These are phyloP conservation scores for Papiliotrema flavescens DNA, from an alignment of 1,284 basidiomycete genomes.

Conservation along the genomic window DNA sequence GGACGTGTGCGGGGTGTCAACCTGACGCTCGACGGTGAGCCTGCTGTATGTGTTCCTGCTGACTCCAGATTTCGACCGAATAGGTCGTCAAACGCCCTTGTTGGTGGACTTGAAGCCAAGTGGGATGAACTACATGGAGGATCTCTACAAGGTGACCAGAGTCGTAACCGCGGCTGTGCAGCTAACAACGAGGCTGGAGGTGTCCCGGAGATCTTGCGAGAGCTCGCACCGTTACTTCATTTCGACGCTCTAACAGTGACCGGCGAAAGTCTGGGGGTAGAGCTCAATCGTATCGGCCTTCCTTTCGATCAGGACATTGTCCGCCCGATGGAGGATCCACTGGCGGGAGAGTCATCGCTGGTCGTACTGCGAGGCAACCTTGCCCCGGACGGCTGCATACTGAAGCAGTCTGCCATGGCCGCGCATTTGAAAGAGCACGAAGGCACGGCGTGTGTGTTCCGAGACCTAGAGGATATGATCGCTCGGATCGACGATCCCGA, in stretches of 20 bases:
- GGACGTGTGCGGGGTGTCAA: slow-evolving; percentile 45
- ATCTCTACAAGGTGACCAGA: slow-evolving; percentile 41
- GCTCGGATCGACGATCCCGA: slow-evolving; percentile 37
- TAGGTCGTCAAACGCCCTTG: slow-evolving; percentile 48
- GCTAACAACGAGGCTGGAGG: slow-evolving; percentile 42
- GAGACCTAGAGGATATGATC: slow-evolving; percentile 30
- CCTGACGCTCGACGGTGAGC: slow-evolving; percentile 45
- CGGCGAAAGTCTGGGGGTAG: slow-evolving; percentile 42
- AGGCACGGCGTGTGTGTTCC: slow-evolving; percentile 40
- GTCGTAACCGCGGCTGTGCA: not conserved
- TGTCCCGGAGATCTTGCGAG: slow-evolving; percentile 39
- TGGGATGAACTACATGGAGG: slow-evolving; percentile 51
- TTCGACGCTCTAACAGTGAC: slow-evolving; percentile 43
- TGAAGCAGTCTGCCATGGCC: slow-evolving; percentile 43
- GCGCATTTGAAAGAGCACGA: slow-evolving; percentile 23
- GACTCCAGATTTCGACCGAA: slow-evolving; percentile 41
- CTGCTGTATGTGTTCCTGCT: not conserved
- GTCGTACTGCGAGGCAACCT: slow-evolving; percentile 44
- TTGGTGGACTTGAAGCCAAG: slow-evolving; percentile 52
- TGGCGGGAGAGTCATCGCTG: slow-evolving; percentile 30
- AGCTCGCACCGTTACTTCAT: slow-evolving; percentile 31
- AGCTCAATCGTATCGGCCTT: slow-evolving; percentile 23
- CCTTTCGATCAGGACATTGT: slow-evolving; percentile 38
- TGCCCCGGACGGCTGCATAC: slow-evolving; percentile 36
- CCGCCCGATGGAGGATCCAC: slow-evolving; percentile 30